Percentiles rank a stretch among this genome's conserved stretches.
Conservation (phyloP, 371 early-diverging fungal genomes). For the Choanephora cucurbitarum region DNA sequence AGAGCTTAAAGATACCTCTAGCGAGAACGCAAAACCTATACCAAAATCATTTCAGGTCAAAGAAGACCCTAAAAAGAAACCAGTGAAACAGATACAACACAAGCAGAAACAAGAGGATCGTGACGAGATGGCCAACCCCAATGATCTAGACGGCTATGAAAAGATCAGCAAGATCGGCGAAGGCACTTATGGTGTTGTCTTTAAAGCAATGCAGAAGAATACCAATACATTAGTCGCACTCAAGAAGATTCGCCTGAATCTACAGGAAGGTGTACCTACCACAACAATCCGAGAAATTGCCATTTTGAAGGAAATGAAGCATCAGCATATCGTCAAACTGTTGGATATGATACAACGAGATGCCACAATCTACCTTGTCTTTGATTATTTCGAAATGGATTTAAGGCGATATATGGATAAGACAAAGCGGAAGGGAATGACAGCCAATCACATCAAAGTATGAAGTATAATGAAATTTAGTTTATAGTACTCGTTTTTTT, state of each 20-base stretch:
- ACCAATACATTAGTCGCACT: conserved; percentile 89
- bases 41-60: not conserved
- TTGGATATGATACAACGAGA: conserved; percentile 91
- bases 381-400: conserved; percentile 97
- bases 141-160: conserved; percentile 46
- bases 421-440: conserved; percentile 58
- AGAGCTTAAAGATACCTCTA: too few species aligned
- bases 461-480: too few species aligned
- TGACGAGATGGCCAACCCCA: conserved; percentile 14
- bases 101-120: conserved; percentile 3
- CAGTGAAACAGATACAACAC: not conserved
- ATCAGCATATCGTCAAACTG: conserved; percentile 91
- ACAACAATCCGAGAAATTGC: conserved; percentile 98
- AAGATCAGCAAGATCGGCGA: conserved; percentile 95
- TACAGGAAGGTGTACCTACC: conserved; percentile 94
- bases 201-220: conserved; percentile 81
- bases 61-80: not conserved
- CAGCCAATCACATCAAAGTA: conserved; percentile 72
- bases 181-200: conserved; percentile 98
- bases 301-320: conserved; percentile 92
- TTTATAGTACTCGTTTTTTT: not conserved
- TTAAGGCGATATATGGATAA: conserved; percentile 93
- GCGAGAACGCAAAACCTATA: too few species aligned
- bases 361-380: conserved; percentile 92
- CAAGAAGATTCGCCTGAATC: conserved; percentile 91